A percentile compares a stretch with the other conserved stretches of the same genome.
These are phyloP conservation scores for Paramecium sexaurelia DNA, from an alignment of 73 alveolate genomes.

Conservation along the genomic window DNA sequence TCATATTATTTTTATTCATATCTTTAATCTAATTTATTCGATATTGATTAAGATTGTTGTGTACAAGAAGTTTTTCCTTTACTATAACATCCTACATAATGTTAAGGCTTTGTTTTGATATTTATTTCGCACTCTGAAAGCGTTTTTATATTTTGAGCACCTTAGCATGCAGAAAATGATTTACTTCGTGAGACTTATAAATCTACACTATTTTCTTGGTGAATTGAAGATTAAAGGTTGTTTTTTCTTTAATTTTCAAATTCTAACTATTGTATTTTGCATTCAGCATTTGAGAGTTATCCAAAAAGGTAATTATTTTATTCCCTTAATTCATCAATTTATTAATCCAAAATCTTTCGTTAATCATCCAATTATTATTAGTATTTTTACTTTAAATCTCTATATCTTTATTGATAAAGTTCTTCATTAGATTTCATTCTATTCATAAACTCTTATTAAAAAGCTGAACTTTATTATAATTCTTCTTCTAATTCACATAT, in stretches of 20 bases:
- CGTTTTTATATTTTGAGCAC: neutral
- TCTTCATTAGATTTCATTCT: conserved; percentile 47
- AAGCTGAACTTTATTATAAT: neutral
- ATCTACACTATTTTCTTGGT: neutral
- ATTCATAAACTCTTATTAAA: conserved; percentile 10
- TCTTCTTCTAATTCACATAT: conserved; percentile 57
- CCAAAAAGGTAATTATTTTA: conserved; percentile 22
- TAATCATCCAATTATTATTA: conserved; percentile 37
- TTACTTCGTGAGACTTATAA: neutral
- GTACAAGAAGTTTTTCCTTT: neutral
- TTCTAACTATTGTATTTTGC: neutral
- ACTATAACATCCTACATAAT: conserved; percentile 17
- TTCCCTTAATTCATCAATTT: conserved; percentile 57
- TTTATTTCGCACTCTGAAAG: neutral
- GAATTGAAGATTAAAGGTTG: neutral
- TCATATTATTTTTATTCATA: neutral
- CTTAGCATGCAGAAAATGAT: conserved; percentile 29
- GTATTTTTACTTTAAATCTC: conserved; percentile 38
- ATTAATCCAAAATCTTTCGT: neutral
- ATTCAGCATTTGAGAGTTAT: neutral
- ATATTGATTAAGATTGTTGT: neutral
- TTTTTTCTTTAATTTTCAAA: neutral
- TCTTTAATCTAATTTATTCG: neutral
- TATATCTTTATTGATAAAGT: conserved; percentile 16
- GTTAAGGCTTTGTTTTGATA: neutral